A percentile compares a stretch with the other conserved stretches of the same genome.
Evolutionary conservation across 106 monocot genomes (phyloP).

Genomic region (Apostasia shenzhenica): DNA sequence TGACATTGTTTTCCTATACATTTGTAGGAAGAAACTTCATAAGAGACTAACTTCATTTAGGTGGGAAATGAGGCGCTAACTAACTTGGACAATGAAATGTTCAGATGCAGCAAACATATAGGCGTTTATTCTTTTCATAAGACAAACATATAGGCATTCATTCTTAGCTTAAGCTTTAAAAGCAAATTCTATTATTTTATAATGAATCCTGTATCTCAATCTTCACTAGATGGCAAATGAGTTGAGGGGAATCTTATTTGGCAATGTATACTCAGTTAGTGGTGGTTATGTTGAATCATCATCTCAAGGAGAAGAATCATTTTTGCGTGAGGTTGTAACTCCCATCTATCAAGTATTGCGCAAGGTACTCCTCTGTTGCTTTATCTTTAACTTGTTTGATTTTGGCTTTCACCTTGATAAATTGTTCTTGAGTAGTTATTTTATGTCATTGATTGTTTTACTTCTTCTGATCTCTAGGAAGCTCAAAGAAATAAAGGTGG

Average conservation of each 20-base stretch:
- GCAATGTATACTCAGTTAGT: conserved; percentile 32
- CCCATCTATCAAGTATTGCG: conserved; percentile 74
- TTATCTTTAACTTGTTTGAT: background rate
- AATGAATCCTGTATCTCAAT: background rate
- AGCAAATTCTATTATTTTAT: too few species aligned
- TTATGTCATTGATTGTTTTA: conserved; percentile 2
- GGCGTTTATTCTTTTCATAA: too few species aligned
- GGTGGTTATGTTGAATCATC: conserved; percentile 44
- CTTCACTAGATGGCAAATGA: conserved; percentile 69
- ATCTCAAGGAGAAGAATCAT: conserved; percentile 49
- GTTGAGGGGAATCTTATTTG: conserved; percentile 38
- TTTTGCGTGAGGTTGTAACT: conserved; percentile 59
- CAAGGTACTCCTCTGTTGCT: conserved; percentile 46
- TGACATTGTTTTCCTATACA: too few species aligned
- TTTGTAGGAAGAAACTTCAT: too few species aligned
- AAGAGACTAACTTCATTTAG: too few species aligned
- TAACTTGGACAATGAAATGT: too few species aligned
- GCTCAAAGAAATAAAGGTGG: conserved; percentile 57
- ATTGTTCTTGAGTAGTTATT: background rate
- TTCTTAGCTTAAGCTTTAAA: too few species aligned
- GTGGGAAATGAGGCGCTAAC: too few species aligned
- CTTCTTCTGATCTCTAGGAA: conserved; percentile 54
- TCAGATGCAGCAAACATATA: too few species aligned
- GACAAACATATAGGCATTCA: too few species aligned
- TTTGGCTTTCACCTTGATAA: background rate